A percentile compares a stretch with the other conserved stretches of the same genome.
Evolutionary conservation across 2,329 filamentous ascomycete genomes (phyloP).

Genomic region (Trichoderma brevicompactum): DNA sequence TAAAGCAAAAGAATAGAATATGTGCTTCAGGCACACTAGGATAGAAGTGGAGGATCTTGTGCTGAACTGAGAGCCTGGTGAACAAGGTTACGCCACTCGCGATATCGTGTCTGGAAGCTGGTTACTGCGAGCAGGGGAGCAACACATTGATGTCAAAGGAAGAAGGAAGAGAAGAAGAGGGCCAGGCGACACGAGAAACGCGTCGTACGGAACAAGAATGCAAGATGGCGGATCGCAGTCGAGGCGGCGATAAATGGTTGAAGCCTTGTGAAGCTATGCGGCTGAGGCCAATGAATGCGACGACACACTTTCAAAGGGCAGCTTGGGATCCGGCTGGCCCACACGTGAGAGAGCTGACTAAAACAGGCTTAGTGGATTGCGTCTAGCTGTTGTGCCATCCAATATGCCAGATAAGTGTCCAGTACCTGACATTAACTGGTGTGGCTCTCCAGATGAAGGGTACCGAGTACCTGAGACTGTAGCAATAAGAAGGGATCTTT

Average conservation of each 20-base stretch:
- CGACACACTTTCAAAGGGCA: slow-evolving; percentile 9
- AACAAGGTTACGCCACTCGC: slow-evolving; percentile 19
- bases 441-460: rapidly evolving
- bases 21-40: not conserved
- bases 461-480: not conserved
- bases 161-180: not conserved
- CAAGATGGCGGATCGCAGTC: not conserved
- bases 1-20: not conserved
- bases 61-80: not conserved
- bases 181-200: slow-evolving; percentile 21
- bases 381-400: not conserved
- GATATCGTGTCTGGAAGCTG: slow-evolving; percentile 17
- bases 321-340: slow-evolving; percentile 13
- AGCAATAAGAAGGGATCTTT: not conserved
- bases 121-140: slow-evolving; percentile 1
- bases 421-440: not conserved
- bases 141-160: slow-evolving; percentile 24
- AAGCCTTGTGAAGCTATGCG: slow-evolving; percentile 10
- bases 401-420: no score
- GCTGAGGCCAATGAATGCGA: slow-evolving; percentile 22
- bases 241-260: not conserved
- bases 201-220: slow-evolving; percentile 5
- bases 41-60: not conserved
- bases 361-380: slow-evolving; percentile 10
- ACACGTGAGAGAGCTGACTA: slow-evolving; percentile 23